Conservation (phyloP, 352 stramenopile genomes). For the Globisporangium spinosum region DNA sequence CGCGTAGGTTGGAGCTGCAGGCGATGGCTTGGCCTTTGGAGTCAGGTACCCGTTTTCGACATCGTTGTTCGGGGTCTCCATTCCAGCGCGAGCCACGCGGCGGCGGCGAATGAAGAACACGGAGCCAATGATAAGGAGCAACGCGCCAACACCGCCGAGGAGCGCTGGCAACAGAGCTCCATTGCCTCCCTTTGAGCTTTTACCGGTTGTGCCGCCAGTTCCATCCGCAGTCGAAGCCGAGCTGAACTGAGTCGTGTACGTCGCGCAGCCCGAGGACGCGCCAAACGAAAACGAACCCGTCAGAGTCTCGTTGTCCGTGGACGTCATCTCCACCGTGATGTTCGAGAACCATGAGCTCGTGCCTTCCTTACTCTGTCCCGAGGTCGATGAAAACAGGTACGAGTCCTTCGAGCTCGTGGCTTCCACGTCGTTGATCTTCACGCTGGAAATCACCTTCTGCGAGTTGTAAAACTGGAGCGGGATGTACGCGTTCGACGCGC, state of each 20-base stretch:
- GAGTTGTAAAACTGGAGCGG: conserved; percentile 83
- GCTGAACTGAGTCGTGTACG: conserved; percentile 67
- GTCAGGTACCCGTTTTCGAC: conserved; percentile 60
- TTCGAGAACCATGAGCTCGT: conserved; percentile 56
- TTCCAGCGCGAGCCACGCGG: conserved; percentile 28
- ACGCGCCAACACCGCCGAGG: conserved; percentile 32
- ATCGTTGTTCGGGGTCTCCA: conserved; percentile 32
- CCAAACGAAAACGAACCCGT: conserved; percentile 57
- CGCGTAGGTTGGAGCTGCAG: conserved; percentile 31
- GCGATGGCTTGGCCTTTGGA: conserved; percentile 41
- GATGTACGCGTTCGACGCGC: conserved; percentile 72
- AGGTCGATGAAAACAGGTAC: conserved; percentile 63
- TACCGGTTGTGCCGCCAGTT: conserved; percentile 27
- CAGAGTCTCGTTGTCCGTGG: conserved; percentile 49
- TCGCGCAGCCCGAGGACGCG: conserved; percentile 47
- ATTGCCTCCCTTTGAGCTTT: conserved; percentile 16
- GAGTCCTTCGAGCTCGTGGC: conserved; percentile 47
- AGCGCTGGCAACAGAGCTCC: conserved; percentile 38
- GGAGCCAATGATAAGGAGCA: conserved; percentile 66
- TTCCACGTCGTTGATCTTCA: conserved; percentile 50
- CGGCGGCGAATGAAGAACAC: conserved; percentile 67
- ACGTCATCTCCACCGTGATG: conserved; percentile 56
- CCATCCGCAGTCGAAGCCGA: conserved; percentile 45
- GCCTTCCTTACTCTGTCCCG: conserved; percentile 32
- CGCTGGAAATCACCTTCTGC: conserved; percentile 61